Percentiles rank a stretch among this genome's conserved stretches.
Conservation (phyloP, 768 basidiomycete genomes). For the Tephrocybe sp. region DNA sequence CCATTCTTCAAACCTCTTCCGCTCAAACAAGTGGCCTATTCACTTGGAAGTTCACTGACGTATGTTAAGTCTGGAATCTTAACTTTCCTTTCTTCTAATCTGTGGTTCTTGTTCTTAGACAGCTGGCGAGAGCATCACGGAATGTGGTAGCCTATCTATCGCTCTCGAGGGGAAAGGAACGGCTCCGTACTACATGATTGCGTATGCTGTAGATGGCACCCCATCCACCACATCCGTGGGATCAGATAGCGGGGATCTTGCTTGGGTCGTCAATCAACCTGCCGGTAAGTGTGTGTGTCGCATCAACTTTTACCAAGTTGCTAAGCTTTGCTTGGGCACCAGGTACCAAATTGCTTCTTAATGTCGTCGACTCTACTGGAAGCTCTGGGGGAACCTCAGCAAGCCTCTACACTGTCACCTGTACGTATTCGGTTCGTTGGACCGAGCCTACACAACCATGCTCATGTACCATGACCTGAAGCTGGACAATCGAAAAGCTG, state of each 20-base stretch:
- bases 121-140: neutral
- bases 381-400: constrained; percentile 39
- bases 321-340: too few relatives aligned
- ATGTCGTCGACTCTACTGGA: constrained; percentile 42
- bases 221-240: constrained; percentile 36
- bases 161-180: constrained; percentile 8
- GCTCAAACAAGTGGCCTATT: constrained; percentile 5
- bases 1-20: neutral
- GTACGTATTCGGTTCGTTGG: constrained; percentile 24
- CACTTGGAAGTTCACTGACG: constrained; percentile 3
- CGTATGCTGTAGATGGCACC: constrained; percentile 35
- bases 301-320: too few relatives aligned
- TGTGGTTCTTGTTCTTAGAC: neutral
- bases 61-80: neutral
- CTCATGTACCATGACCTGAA: neutral
- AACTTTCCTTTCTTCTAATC: neutral
- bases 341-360: constrained; percentile 44
- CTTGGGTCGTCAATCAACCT: constrained; percentile 42
- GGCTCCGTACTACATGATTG: constrained; percentile 43
- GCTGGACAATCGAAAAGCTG: constrained; percentile 18
- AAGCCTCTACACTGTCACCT: constrained; percentile 30
- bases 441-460: neutral
- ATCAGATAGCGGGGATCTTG: constrained; percentile 29
- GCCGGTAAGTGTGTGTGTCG: constrained; percentile 42
- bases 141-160: neutral